Conservation (phyloP, 2,329 filamentous ascomycete species). For the Fonsecaea pedrosoi region DNA sequence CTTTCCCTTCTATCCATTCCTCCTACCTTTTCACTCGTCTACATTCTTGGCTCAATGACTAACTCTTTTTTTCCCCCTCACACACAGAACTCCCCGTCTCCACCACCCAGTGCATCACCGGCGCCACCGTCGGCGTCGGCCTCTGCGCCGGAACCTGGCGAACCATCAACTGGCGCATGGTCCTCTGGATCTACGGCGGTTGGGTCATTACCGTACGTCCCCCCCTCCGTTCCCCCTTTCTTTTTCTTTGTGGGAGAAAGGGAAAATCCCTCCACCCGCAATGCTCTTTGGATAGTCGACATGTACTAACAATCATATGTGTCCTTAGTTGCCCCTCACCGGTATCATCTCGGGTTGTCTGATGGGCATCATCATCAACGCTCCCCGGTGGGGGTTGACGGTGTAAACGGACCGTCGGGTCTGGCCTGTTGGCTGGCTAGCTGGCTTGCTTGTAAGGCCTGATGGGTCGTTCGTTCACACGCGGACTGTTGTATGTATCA, state of each 20-base stretch:
- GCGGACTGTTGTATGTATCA: no score
- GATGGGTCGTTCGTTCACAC: no score
- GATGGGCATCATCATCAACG: conserved; percentile 63
- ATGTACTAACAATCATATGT: no score
- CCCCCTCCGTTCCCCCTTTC: no score
- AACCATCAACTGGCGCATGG: conserved; percentile 77
- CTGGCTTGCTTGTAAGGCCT: no score
- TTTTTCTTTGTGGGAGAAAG: no score
- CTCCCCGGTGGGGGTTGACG: conserved; percentile 57
- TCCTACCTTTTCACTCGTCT: not conserved
- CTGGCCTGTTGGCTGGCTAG: no score
- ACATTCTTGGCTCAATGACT: not conserved
- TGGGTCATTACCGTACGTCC: conserved; percentile 64
- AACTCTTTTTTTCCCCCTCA: not conserved
- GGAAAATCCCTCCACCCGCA: no score
- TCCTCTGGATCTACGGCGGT: conserved; percentile 68
- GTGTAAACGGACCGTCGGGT: not conserved
- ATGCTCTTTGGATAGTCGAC: no score
- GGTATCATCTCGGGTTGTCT: conserved; percentile 61
- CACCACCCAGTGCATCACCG: conserved; percentile 81
- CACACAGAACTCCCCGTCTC: conserved; percentile 67
- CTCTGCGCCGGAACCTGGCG: conserved; percentile 74
- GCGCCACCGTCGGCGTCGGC: conserved; percentile 58
- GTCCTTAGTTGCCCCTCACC: conserved; percentile 60
- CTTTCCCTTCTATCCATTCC: not conserved